A percentile compares a stretch with the other conserved stretches of the same genome.
Conservation (phyloP, 139 green algal species). For the Edaphochlamys debaryana region DNA sequence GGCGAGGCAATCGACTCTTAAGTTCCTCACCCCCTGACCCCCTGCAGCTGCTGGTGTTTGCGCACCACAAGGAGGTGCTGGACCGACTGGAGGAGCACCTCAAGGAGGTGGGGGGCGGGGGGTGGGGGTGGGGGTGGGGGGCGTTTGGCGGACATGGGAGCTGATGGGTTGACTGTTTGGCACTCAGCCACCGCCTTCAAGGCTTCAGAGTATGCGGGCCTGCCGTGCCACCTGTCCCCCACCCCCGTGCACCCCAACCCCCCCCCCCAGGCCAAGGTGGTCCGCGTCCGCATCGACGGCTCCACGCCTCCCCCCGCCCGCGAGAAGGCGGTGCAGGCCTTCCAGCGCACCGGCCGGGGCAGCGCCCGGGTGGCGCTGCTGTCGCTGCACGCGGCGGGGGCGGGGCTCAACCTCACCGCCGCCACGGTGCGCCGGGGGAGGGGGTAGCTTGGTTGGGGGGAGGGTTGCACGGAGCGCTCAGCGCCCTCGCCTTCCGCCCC, state of each 20-base stretch:
- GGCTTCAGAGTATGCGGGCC: neutral
- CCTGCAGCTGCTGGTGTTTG: slow-evolving; percentile 78
- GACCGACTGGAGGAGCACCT: slow-evolving; percentile 48
- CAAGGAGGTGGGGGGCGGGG: slow-evolving; percentile 1
- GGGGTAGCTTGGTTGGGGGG: neutral
- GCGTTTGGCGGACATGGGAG: neutral
- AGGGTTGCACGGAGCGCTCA: neutral
- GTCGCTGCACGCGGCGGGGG: slow-evolving; percentile 72
- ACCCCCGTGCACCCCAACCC: neutral
- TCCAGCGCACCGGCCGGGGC: slow-evolving; percentile 41
- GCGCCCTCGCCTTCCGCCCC: neutral
- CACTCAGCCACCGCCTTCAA: no score
- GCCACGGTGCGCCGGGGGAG: slow-evolving; percentile 13
- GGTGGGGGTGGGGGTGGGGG: neutral
- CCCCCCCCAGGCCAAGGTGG: neutral
- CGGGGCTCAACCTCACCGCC: slow-evolving; percentile 79
- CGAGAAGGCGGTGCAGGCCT: slow-evolving; percentile 49
- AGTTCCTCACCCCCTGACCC: no score
- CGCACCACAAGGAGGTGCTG: slow-evolving; percentile 68
- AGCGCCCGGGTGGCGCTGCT: slow-evolving; percentile 64
- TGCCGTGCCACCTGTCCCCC: neutral
- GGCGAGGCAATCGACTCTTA: no score
- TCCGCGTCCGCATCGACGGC: slow-evolving; percentile 71
- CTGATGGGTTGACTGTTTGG: neutral
- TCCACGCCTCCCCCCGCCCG: slow-evolving; percentile 10